phyloP scores from a whole-genome alignment of 768 basidiomycete species.

The Cystobasidium tubakii region DNA sequence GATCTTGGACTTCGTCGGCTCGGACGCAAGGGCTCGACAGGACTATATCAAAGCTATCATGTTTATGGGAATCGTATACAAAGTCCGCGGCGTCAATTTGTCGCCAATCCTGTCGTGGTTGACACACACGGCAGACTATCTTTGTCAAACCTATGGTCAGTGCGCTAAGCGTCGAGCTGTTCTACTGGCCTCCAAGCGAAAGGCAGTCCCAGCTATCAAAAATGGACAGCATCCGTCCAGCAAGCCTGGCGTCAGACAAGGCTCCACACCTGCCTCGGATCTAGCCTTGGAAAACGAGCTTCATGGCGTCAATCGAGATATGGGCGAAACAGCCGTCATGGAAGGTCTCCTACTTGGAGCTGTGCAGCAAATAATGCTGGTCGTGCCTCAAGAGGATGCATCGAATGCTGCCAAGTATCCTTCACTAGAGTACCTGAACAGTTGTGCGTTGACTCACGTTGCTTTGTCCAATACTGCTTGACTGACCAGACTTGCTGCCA shows the following conservation, averaged over 20 bases:
- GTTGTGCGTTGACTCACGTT: slow-evolving; percentile 57
- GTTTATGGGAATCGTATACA: slow-evolving; percentile 62
- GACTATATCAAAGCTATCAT: slow-evolving; percentile 70
- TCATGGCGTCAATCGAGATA: slow-evolving; percentile 10
- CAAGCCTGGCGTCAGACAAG: slow-evolving; percentile 19
- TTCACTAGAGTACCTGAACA: slow-evolving; percentile 58
- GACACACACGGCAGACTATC: slow-evolving; percentile 56
- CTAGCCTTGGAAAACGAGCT: slow-evolving; percentile 15
- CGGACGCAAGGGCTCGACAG: slow-evolving; percentile 61
- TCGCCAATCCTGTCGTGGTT: slow-evolving; percentile 62
- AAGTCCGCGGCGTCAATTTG: slow-evolving; percentile 56
- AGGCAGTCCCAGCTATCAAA: not conserved
- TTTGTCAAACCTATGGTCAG: slow-evolving; percentile 58
- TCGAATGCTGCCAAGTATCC: slow-evolving; percentile 55
- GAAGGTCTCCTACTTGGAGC: slow-evolving; percentile 57
- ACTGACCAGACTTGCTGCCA: not conserved
- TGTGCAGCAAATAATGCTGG: slow-evolving; percentile 56
- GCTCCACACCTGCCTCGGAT: slow-evolving; percentile 24
- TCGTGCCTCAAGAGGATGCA: slow-evolving; percentile 49
- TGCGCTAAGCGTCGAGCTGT: slow-evolving; percentile 44
- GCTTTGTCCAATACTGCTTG: too few relatives aligned
- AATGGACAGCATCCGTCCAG: not conserved
- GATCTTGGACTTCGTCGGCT: slow-evolving; percentile 64
- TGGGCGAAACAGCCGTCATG: slow-evolving; percentile 49
- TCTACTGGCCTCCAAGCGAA: slow-evolving; percentile 34